Conservation (phyloP, 176 grass and related monocot species). For the Ampelocalamus luodianensis region DNA sequence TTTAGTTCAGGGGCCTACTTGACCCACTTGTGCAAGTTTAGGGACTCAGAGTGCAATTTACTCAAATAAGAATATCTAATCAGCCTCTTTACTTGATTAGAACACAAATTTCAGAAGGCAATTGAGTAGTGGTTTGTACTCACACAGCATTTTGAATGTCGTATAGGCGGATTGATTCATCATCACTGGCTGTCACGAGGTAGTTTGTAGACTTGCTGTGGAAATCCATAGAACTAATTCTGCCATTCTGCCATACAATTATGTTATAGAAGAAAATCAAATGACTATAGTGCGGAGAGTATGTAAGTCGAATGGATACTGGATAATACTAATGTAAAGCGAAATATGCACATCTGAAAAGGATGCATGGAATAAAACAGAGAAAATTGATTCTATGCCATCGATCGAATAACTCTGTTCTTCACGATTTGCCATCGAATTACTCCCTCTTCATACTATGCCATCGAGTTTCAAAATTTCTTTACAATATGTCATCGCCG, state of each 20-base stretch:
- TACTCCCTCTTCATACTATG: no score
- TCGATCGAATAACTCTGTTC: no score
- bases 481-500: no score
- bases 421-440: no score
- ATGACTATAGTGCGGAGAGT: not conserved
- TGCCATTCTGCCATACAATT: conserved; percentile 73
- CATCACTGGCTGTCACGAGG: conserved; percentile 90
- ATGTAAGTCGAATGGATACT: not conserved
- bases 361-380: conserved; percentile 17
- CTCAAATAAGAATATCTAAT: not conserved
- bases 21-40: no score
- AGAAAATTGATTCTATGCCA: no score
- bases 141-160: conserved; percentile 94
- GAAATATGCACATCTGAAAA: conserved; percentile 18
- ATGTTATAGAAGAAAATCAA: conserved; percentile 12
- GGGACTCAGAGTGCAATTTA: no score
- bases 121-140: conserved; percentile 33
- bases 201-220: conserved; percentile 81
- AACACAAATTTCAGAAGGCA: conserved; percentile 16
- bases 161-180: conserved; percentile 96
- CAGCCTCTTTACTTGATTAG: not conserved
- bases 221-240: conserved; percentile 99
- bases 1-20: no score
- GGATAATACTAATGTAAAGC: not conserved
- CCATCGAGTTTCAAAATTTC: no score